Evolutionary conservation across 176 grass and related monocot genomes (phyloP), one percentile per base, ranked within the genome.

Genomic region (Alopecurus myosuroides): DNA sequence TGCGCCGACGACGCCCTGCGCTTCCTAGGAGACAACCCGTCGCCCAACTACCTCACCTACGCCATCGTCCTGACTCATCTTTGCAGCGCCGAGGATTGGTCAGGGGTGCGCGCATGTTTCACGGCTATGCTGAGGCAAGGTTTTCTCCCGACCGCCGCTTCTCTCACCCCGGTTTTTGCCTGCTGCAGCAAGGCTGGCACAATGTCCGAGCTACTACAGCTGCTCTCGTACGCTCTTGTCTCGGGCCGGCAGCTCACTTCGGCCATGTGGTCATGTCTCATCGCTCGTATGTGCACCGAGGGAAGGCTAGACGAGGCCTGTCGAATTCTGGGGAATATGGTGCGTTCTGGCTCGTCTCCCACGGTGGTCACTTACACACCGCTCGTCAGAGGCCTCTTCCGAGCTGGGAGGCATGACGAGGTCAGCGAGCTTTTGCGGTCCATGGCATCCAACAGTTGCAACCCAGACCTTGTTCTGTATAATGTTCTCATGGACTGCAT

Each of bases 401-500:
- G 26, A 86, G 85, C 91, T 84, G 85, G 90, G 60, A 93, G 76
- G 80, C 77, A 86, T 77, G 77, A 84, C 69, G 78, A 79, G 72
- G 81, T 85, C 64, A 39, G 62, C 9, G 40, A 83, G 41, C 58
- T 94, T 42, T 90, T 89, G 74, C 74, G 84, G 75, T 85, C 76
- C 62, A 98, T 98, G 93, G 48, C 76, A 44, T 90, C 83, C 5
- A 51, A 23, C 66, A 50, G 81, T 44, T 98, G 91, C 88, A 89
- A 45, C 63, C 91, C 91, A 60, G 96, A 98, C 78, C 74, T 95
- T 79, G 81, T 95, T 75, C 66, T 98, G 26, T 95, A 90, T 85
- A 95, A 95, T 82, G 91, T 95, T 62, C 61, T 98, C 11, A 98
- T 98, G 81, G 89, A 92, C 87, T 87, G 93, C 84, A 90, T 94